Base-by-base conservation (phyloP, 176 grass and related monocot species). In the Panicum miliaceum region DNA sequence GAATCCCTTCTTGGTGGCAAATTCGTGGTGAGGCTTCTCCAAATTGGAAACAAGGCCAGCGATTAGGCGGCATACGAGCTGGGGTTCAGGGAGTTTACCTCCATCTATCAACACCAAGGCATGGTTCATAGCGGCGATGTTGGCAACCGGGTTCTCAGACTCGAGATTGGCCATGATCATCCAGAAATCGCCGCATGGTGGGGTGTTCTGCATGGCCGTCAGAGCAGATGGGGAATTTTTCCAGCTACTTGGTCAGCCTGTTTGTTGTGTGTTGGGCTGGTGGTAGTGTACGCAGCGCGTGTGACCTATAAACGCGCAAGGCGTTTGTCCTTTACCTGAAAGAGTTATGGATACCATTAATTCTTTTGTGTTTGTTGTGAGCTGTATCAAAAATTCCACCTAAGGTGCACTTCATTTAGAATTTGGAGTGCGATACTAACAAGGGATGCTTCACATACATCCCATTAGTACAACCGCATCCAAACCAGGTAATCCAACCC, bases 41-140 rank as follows among this genome's bases (percentile, higher is more conserved):
- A 84, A 37, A 64, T 75, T 75, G 59, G 43, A 53, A 23, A 58
- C 34, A 23, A 84, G 70, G 27, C 32, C 47, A 11, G 71, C 3
- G 9, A 84, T 75, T 35, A 84, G 58, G 45, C 22, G 58, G 11
- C 35, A 23, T 6, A 84, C 0, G 18, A 40, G 58, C 16, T 6
- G 2, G 10, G 9, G 29, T 23, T 74, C 9, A 19, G 45, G 70
- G 3, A 84, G 15, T 16, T 64, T 50, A 9, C 43, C 70, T 37
- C 5, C 16, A 29, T 3, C 2, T 26, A 84, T 36, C 43, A 75
- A 25, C 32, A 3, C 13, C 4, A 3, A 47, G 23, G 59, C 60
- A 1, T 11, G 4, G 19, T 37, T 51, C 27, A 75, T 27, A 11
- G 22, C 43, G 12, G 43, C 6, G 12, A 52, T 10, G 1, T 64